Evolutionary conservation across 73 alveolate species (phyloP), one percentile per base, ranked within the genome.

Genomic region (Blepharisma stoltei): DNA sequence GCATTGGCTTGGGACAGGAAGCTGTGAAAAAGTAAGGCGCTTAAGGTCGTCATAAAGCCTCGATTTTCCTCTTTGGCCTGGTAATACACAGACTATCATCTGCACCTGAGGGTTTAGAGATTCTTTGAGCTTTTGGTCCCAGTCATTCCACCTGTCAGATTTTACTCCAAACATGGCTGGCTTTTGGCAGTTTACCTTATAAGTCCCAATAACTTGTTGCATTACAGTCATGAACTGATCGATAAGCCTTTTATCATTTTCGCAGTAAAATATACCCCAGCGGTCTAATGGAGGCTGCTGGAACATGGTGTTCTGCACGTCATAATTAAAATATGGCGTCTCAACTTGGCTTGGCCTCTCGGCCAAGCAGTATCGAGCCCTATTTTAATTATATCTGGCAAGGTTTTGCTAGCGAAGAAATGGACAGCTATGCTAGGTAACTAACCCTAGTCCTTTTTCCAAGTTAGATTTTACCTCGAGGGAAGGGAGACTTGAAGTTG

Each of bases 1-100:
- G 4, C 92, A 94, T 81, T 95, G 95, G n/a, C 97, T 84, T 5
- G 97, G 98, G 71, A 95, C 91, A 6, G 98, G 98, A 18, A 80
- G 69, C 69, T 78, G 81, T 4, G 89, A 70, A 53, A 86, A 78
- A 88, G 94, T 75, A 76, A 92, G 83, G 54, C 93, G 81, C 82
- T 95, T 95, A 76, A 89, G 69, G 77, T 88, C 97, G 66, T 90
- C 93, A 86, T 95, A 95, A 77, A 88, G 83, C 46, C 86, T 82
- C 9, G 90, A 86, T 81, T 93, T 91, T 66, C 94, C 94, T 55
- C 93, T 95, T 60, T 83, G 76, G 6, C 99, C 99, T 71, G 95
- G 97, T 71, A 95, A 85, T 54, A 95, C 68, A 43, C 91, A 77
- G 71, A 94, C 91, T 25, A 81, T 80, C 44, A 76, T 77, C 77